Evolutionary conservation across 139 green algal species (phyloP), one percentile per base, ranked within the genome.

Genomic region (Volvox africanus): DNA sequence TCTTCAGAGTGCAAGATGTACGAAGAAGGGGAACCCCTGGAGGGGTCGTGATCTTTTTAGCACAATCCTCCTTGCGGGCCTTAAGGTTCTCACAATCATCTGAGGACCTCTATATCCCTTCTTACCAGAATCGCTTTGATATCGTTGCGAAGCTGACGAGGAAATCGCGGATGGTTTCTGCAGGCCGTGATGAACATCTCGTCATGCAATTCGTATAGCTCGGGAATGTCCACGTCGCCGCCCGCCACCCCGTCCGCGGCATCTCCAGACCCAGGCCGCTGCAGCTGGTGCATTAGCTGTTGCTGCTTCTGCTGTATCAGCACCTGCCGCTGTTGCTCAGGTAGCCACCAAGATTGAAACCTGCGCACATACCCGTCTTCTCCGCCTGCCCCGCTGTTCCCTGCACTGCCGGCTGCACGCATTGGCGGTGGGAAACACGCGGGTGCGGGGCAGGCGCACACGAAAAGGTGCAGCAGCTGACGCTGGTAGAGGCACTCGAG

Each of bases 171-270:
- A 36, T 88, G 82, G 65, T 67, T 67, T 24, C 61, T 18, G 17
- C 68, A 75, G 22, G 65, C 65, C 11, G 24, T 77, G 24, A 80
- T 75, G 24, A 88, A 80, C 65, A 19, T 67, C 22, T 65, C 62
- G 33, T 88, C 82, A 19, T 65, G 82, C 33, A 88, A 36, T 67
- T 88, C 82, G 82, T 80, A 88, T 62, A 88, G 33, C 20, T 79
- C 81, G 0, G 61, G 81, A 2, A 55, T n/a, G 50, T 71, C 80
- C 50, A 1, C 5, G 9, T 55, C 9, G 44, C 44, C 44, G 44
- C 5, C 44, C 44, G 44, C 44, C 44, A n/a, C n/a, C n/a, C n/a
- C n/a, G n/a, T n/a, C 44, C 44, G 44, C 44, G 44, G 44, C 44
- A 55, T 55, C 44, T 55, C 44, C 44, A 55, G 44, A 16, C 37